Evolutionary conservation across 2,329 filamentous ascomycete species (phyloP).

Genomic region (Spiromastix sp.): DNA sequence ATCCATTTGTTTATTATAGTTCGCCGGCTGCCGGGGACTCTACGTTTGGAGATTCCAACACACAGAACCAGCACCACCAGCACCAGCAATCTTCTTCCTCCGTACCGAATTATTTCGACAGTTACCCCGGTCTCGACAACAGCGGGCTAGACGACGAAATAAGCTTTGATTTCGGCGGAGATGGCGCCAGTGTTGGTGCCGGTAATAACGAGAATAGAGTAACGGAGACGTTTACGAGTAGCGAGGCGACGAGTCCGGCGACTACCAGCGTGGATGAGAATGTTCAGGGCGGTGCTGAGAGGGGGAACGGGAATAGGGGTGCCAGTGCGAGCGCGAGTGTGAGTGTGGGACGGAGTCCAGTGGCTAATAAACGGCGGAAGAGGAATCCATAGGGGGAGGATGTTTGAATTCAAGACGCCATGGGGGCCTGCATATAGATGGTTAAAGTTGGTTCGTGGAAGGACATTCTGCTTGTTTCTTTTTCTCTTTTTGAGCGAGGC

Average conservation of each 20-base stretch:
- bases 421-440: no score
- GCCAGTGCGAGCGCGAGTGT: background rate
- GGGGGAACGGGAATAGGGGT: background rate
- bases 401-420: no score
- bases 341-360: no score
- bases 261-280: slow-evolving; percentile 23
- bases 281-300: slow-evolving; percentile 7
- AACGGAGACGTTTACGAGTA: slow-evolving; percentile 35
- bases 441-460: no score
- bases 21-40: slow-evolving; percentile 20
- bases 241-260: slow-evolving; percentile 33
- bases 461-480: no score
- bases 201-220: slow-evolving; percentile 19
- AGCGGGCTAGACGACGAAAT: slow-evolving; percentile 7
- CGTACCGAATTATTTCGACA: slow-evolving; percentile 22
- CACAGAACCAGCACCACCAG: slow-evolving; percentile 13
- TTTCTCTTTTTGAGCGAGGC: no score
- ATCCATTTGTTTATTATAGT: slow-evolving; percentile 30
- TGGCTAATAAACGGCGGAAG: slow-evolving; percentile 3
- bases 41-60: slow-evolving; percentile 15
- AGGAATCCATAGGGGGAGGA: slow-evolving; percentile 1
- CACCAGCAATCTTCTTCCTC: slow-evolving; percentile 3
- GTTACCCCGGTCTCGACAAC: slow-evolving; percentile 20
- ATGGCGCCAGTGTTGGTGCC: slow-evolving; percentile 5
- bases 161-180: slow-evolving; percentile 2